These are phyloP conservation scores for Lignosus rhinocerotis DNA, from an alignment of 1,284 basidiomycete species.

Conservation along the genomic window DNA sequence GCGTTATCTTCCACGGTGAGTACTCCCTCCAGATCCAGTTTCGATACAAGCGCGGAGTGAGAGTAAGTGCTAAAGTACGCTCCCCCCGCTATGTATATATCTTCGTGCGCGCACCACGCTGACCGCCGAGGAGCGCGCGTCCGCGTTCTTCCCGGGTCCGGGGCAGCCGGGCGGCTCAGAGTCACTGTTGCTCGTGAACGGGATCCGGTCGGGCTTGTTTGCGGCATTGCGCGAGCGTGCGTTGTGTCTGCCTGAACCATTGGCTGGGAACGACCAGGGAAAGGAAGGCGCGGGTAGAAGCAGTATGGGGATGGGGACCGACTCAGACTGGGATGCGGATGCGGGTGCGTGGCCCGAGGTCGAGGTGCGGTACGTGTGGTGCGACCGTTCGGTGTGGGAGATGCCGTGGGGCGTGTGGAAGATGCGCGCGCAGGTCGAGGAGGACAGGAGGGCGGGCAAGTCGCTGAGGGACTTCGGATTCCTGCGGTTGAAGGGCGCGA, in stretches of 20 bases:
- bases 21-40: no score
- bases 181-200: conserved; percentile 9
- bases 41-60: no score
- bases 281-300: conserved; percentile 6
- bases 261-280: background rate
- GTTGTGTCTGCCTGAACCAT: conserved; percentile 1
- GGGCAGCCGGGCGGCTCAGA: conserved; percentile 24
- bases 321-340: no score
- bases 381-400: conserved; percentile 19
- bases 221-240: conserved; percentile 10
- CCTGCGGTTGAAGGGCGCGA: conserved; percentile 11
- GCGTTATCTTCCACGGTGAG: conserved; percentile 28
- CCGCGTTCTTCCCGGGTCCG: conserved; percentile 13
- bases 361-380: conserved; percentile 9
- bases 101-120: no score
- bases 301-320: background rate
- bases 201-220: conserved; percentile 18
- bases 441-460: background rate
- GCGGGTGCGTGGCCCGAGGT: background rate
- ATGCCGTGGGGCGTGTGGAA: conserved; percentile 9
- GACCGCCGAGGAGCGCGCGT: conserved; percentile 14
- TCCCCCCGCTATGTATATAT: no score
- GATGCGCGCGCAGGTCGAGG: background rate
- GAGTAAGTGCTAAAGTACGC: no score
- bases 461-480: conserved; percentile 8